Base-by-base conservation (phyloP, 257 asterid species). In the Mentha longifolia region DNA sequence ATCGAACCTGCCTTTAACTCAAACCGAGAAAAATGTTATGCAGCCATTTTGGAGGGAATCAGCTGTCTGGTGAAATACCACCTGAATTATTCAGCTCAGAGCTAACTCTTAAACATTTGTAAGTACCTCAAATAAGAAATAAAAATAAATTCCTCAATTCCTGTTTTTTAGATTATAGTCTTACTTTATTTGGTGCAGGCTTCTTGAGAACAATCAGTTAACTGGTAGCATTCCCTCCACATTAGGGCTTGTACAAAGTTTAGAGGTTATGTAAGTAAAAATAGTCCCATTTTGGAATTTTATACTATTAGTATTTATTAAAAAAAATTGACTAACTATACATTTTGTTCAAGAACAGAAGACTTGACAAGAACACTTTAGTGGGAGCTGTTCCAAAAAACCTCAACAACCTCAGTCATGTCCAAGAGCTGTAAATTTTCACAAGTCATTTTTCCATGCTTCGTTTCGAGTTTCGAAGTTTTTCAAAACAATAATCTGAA, bases 11-110 rank as follows among this genome's bases (percentile, higher is more conserved):
- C 15, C 60, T 12, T 46, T 50, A 19, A 42, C 47, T 69, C 33
- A 17, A 68, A 64, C 20, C 72, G 37, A 10, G 13, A 66, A 66
- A 15, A 28, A 28, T 41, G 50, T 33, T 64, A 58, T 81, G 80
- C 86, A 95, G 99, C 85, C 97, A 95, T 77, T 85, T 92, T 57
- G 99, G 98, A 67, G 82, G 77, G 58, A 95, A 95, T 74, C 80
- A 64, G 79, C 78, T 95, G 49, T 78, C 89, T 25, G 99, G 97
- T 60, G 92, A 70, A 57, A 83, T 95, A 65, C 97, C 99, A 59
- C 1, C 92, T 39, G 67, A 70, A 72, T 84, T 95, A 70, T 92
- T 95, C 66, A 77, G 69, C 83, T 79, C 96, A 46, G 63, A 83
- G 54, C 65, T 84, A 86, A 52, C 78, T 54, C 90, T 95, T 57